These are phyloP conservation scores for Pythium rishiriense DNA, from an alignment of 352 stramenopile species.

Conservation along the genomic window DNA sequence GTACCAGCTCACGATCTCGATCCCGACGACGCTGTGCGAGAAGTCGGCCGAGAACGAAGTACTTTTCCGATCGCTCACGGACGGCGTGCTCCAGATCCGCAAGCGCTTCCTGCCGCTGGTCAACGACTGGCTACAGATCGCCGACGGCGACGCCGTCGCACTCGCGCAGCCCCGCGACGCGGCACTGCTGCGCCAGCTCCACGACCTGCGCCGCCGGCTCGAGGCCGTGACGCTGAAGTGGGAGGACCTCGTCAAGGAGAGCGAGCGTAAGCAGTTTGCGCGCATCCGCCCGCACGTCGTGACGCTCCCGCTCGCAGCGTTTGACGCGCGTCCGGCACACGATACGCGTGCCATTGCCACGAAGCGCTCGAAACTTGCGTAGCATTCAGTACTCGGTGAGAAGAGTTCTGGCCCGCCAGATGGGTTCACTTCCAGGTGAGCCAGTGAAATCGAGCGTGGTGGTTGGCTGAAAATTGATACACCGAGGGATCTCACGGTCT, in stretches of 20 bases:
- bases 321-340: slow-evolving; percentile 4
- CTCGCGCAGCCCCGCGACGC: slow-evolving; percentile 10
- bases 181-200: slow-evolving; percentile 10
- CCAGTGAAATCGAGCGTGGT: neutral
- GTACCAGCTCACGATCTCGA: slow-evolving; percentile 71
- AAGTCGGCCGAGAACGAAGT: slow-evolving; percentile 69
- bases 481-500: neutral
- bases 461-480: slow-evolving; percentile 27
- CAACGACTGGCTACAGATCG: slow-evolving; percentile 43
- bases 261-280: slow-evolving; percentile 36
- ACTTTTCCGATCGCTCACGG: slow-evolving; percentile 51
- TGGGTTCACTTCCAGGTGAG: slow-evolving; percentile 28
- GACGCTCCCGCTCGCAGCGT: slow-evolving; percentile 26
- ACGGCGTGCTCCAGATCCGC: slow-evolving; percentile 56
- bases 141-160: slow-evolving; percentile 7
- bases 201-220: slow-evolving; percentile 25
- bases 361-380: too few relatives aligned
- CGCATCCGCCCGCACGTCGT: slow-evolving; percentile 31
- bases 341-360: too few relatives aligned
- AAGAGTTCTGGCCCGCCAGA: too few relatives aligned
- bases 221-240: slow-evolving; percentile 41
- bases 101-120: slow-evolving; percentile 78
- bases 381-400: too few relatives aligned
- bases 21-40: slow-evolving; percentile 57
- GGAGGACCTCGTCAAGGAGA: slow-evolving; percentile 41